Conservation (phyloP, 2,329 filamentous ascomycete genomes). For the Knoxdaviesia proteae region DNA sequence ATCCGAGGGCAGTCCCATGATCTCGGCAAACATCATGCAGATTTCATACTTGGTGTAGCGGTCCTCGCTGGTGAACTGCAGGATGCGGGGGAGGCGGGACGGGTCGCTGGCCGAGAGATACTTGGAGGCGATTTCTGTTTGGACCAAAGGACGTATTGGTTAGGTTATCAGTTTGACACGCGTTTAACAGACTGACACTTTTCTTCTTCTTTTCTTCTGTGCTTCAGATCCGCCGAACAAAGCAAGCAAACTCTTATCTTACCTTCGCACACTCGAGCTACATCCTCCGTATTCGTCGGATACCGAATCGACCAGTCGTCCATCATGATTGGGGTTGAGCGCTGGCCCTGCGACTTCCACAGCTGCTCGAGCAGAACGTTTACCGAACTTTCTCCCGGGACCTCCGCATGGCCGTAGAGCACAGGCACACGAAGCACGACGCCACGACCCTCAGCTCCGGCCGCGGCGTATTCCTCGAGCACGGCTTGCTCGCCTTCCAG, state of each 20-base stretch:
- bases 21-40: conserved; percentile 54
- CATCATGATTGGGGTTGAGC: conserved; percentile 37
- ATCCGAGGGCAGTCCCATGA: conserved; percentile 53
- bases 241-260: conserved; percentile 10
- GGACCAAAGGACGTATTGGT: not conserved
- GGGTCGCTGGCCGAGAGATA: conserved; percentile 34
- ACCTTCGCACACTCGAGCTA: conserved; percentile 56
- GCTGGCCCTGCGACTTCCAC: conserved; percentile 47
- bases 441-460: conserved; percentile 29
- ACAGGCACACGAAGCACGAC: conserved; percentile 66
- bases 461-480: conserved; percentile 33
- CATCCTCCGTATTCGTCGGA: conserved; percentile 77
- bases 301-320: conserved; percentile 73
- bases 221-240: too few relatives aligned
- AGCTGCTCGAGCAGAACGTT: conserved; percentile 62
- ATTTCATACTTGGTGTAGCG: conserved; percentile 81
- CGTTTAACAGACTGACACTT: not conserved
- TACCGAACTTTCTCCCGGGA: conserved; percentile 56
- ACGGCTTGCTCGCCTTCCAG: conserved; percentile 42
- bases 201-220: not conserved
- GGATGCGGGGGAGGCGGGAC: conserved; percentile 38
- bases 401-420: conserved; percentile 58
- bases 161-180: not conserved
- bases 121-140: conserved; percentile 44
- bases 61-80: conserved; percentile 79